These are phyloP conservation scores for Talaromyces sp. DNA, from an alignment of 2,329 filamentous ascomycete species.

Conservation along the genomic window DNA sequence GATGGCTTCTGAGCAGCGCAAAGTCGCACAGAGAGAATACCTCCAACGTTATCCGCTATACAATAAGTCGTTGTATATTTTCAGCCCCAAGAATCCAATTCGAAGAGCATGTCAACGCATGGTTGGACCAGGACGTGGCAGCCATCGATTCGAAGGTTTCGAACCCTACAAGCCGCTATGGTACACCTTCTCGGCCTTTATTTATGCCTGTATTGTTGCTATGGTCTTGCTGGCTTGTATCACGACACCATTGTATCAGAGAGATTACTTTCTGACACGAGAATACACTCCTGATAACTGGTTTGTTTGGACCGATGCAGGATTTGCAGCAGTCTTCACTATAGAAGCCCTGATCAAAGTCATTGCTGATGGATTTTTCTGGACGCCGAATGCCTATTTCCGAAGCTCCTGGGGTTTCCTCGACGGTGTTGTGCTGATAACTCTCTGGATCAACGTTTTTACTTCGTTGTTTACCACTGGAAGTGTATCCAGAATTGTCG, in stretches of 20 bases:
- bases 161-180: constrained; percentile 85
- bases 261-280: constrained; percentile 70
- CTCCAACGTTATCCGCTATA: constrained; percentile 82
- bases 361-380: constrained; percentile 91
- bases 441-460: constrained; percentile 90
- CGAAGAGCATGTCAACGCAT: constrained; percentile 82
- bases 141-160: constrained; percentile 82
- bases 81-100: constrained; percentile 73
- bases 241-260: constrained; percentile 91
- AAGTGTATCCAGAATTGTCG: constrained; percentile 82
- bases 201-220: constrained; percentile 89
- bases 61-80: constrained; percentile 88
- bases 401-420: constrained; percentile 96
- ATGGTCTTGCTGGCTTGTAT: constrained; percentile 98
- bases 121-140: constrained; percentile 86
- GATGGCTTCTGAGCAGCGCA: constrained; percentile 75
- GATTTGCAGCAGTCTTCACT: constrained; percentile 84
- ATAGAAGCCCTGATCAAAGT: constrained; percentile 87
- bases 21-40: constrained; percentile 87
- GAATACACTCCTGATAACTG: constrained; percentile 69
- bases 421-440: constrained; percentile 85
- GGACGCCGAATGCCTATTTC: constrained; percentile 96
- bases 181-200: constrained; percentile 90
- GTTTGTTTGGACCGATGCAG: constrained; percentile 92
- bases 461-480: constrained; percentile 80